A percentile compares a stretch with the other conserved stretches of the same genome.
Evolutionary conservation across 176 grass and related monocot species (phyloP).

Genomic region (Zea luxurians): DNA sequence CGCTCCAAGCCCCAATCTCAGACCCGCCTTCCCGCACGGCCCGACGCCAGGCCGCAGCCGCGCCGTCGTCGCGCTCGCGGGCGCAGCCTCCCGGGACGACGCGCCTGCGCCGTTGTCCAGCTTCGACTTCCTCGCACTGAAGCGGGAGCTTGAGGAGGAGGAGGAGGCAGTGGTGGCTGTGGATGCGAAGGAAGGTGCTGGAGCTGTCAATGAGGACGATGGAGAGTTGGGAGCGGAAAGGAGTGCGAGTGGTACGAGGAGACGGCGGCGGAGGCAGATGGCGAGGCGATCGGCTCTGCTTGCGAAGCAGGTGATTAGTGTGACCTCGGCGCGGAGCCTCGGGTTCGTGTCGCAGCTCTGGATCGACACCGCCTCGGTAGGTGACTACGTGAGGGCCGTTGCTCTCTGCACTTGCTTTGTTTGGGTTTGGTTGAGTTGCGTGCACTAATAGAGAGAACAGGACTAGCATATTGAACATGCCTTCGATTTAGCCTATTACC

Average conservation of each 20-base stretch:
- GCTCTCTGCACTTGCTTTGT: constrained; percentile 1
- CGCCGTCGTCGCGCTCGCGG: constrained; percentile 29
- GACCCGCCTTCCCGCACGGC: not conserved
- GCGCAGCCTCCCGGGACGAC: constrained; percentile 39
- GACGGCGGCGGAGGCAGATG: constrained; percentile 53
- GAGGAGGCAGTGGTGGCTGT: constrained; percentile 8
- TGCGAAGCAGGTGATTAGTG: constrained; percentile 90
- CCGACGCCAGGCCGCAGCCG: not conserved
- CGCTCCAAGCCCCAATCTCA: constrained; percentile 24
- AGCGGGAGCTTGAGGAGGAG: constrained; percentile 73
- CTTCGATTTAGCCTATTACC: no score
- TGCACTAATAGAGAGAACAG: not conserved
- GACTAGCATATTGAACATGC: no score
- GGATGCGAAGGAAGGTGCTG: constrained; percentile 23
- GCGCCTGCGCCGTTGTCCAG: constrained; percentile 46
- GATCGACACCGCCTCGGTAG: constrained; percentile 66
- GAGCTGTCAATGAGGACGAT: constrained; percentile 15
- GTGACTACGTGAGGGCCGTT: constrained; percentile 30
- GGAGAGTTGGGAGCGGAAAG: constrained; percentile 31
- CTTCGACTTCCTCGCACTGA: constrained; percentile 83
- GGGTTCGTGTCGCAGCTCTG: constrained; percentile 96
- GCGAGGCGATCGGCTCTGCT: constrained; percentile 69
- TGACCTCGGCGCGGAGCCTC: constrained; percentile 74
- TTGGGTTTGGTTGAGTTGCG: constrained; percentile 13
- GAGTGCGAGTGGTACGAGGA: not conserved